A percentile compares a stretch with the other conserved stretches of the same genome.
Conservation (phyloP, 306 rosid genomes). For the Oxytropis ochrocephala region DNA sequence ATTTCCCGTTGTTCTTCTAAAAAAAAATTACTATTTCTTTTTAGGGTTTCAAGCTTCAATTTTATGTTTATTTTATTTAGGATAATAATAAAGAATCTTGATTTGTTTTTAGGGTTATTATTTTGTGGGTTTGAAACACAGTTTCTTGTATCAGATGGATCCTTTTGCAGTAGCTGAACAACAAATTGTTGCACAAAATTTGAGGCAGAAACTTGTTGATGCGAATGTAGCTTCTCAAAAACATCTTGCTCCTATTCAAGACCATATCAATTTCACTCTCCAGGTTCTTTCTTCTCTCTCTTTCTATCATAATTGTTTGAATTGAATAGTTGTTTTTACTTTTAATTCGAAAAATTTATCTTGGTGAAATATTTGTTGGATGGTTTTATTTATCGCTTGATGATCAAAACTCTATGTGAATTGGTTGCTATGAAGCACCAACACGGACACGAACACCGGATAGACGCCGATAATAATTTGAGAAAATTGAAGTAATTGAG, state of each 20-base stretch:
- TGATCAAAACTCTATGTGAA: not conserved
- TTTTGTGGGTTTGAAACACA: not conserved
- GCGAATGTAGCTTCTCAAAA: constrained; percentile 74
- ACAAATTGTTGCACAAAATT: constrained; percentile 59
- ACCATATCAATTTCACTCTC: constrained; percentile 86
- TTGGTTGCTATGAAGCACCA: too few relatives aligned
- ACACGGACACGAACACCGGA: too few relatives aligned
- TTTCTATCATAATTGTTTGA: too few relatives aligned
- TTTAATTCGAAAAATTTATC: not conserved
- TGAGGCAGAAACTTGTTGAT: constrained; percentile 65
- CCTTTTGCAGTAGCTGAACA: constrained; percentile 65
- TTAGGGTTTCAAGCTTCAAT: not conserved
- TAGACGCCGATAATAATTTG: too few relatives aligned
- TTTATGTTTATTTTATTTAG: not conserved
- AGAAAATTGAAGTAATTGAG: too few relatives aligned
- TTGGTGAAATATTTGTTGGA: not conserved
- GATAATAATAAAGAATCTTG: not conserved
- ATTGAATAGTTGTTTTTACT: not conserved
- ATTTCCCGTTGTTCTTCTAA: not conserved
- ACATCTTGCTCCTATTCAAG: constrained; percentile 71
- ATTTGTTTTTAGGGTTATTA: not conserved
- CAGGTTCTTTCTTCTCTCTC: too few relatives aligned
- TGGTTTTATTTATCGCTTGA: not conserved
- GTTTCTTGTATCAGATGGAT: constrained; percentile 37
- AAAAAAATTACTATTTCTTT: not conserved